Evolutionary conservation across 1,284 basidiomycete species (phyloP), one percentile per base, ranked within the genome.

Genomic region (Fomitopsis schrenkii): DNA sequence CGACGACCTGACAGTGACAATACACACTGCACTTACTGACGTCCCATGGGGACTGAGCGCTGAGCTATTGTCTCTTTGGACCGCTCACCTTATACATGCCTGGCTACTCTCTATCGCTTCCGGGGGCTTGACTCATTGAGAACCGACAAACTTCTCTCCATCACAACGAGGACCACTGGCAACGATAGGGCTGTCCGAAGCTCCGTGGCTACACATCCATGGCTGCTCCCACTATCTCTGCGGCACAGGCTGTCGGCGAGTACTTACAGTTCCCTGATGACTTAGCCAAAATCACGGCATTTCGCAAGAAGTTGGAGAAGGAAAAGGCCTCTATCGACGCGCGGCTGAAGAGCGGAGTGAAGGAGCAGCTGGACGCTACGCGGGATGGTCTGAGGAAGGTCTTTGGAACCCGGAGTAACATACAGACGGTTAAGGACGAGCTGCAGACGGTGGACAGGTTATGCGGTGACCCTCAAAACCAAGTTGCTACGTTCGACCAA

Each of bases 271-370:
- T 93, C 33, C 95, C 96, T 1, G 95, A 98, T 73, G 97, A 98
- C 76, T 87, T 98, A 55, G 80, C 88, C 70, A 98, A 98, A 77
- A 86, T 98, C 54, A 81, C 86, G 3, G 87, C 93, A 1, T 94
- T 95, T 70, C 87, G 94, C 63, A 97, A 96, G 81, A 97, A 97
- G 74, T 83, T 98, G 33, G 90, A 95, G 76, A 97, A 97, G 76
- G 97, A 99, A 78, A 97, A 97, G 76, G 88, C 94, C 0, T 92
- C 94, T n/a, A 93, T 99, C 64, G 94, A 97, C 70, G 89, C 93
- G 5, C 86, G 97, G 70, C 86, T 99, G 53, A 93, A 96, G 70
- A 90, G 85, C 63, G 95, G 95, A 15, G 95, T 97, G 62, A 95
- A 94, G 73, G 94, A 97, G 64, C 97, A 98, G 75, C 83, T 99